Evolutionary conservation across 106 monocot species (phyloP), one percentile per base, ranked within the genome.

Genomic region (Apostasia shenzhenica): DNA sequence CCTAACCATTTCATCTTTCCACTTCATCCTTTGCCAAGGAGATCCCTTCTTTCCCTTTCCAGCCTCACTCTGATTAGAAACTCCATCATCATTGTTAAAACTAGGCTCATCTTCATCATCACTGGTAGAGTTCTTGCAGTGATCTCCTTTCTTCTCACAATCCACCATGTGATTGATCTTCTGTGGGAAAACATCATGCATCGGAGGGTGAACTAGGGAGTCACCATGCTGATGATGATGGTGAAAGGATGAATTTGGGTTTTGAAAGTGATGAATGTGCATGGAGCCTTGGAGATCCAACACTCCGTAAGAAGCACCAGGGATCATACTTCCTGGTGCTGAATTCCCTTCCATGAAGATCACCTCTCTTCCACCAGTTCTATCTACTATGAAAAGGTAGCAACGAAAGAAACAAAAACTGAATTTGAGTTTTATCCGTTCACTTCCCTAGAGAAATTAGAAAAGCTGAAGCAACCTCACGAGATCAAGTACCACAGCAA

Each of bases 11-110:
- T 11, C 43, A 69, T 94, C 88, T 9, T 82, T 83, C 94, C 90
- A 91, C 67, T 94, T 94, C 85, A 94, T 78, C 54, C 91, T 61
- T 5, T 85, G 90, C 87, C 90, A 94, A 0, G 77, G 75, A 49
- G 79, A 70, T 11, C 53, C 76, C 64, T 75, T 90, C 57, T 90
- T 87, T 43, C 77, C 76, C 55, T 84, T 87, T 47, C 67, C 62
- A 2, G 41, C 8, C 44, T 81, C 83, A 41, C 51, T 67, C 40
- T 66, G 83, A 41, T 70, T 67, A 57, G 82, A 62, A 8, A 13
- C 45, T 1, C 81, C 81, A 51, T 86, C 86, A 63, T 91, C 86
- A 37, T 52, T 76, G 65, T 69, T 78, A n/a, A 83, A 57, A 48
- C 71, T 71, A 4, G 55, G 76, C 2, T 86, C 84, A 44, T 91